A percentile compares a stretch with the other conserved stretches of the same genome.
phyloP scores from a whole-genome alignment of 176 grass and related monocot genomes.

The Saccharum spontaneum region DNA sequence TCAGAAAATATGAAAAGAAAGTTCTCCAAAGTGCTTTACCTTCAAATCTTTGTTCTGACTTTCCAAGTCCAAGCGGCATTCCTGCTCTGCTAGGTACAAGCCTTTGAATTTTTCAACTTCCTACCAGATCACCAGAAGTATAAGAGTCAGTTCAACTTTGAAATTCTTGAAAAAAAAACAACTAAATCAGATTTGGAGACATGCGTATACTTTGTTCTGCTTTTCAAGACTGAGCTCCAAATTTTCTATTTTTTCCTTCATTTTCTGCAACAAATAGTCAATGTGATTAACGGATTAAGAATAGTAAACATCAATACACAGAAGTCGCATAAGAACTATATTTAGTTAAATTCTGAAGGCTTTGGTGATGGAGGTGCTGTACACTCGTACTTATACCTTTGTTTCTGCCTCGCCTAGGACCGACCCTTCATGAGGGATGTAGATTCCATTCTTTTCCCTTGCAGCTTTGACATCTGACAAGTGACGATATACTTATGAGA shows the following conservation, averaged over 20 bases:
- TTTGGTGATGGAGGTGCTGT: not conserved
- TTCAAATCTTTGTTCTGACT: constrained; percentile 61
- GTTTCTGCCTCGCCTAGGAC: constrained; percentile 70
- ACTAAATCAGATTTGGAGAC: not conserved
- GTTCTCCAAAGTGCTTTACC: constrained; percentile 42
- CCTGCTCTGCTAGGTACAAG: constrained; percentile 58
- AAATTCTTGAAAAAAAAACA: not conserved
- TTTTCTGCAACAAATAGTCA: constrained; percentile 51
- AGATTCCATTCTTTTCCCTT: constrained; percentile 87
- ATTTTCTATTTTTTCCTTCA: constrained; percentile 57
- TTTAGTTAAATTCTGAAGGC: constrained; percentile 25
- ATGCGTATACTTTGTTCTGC: constrained; percentile 56
- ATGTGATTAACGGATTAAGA: constrained; percentile 14
- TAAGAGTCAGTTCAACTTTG: constrained; percentile 20
- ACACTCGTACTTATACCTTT: constrained; percentile 47
- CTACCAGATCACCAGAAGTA: constrained; percentile 47
- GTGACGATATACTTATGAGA: constrained; percentile 47
- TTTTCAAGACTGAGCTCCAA: constrained; percentile 58
- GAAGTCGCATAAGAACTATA: not conserved
- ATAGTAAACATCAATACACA: constrained; percentile 18
- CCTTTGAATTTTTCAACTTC: constrained; percentile 60
- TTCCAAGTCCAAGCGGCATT: constrained; percentile 60
- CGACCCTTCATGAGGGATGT: constrained; percentile 77
- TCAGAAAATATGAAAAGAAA: not conserved
- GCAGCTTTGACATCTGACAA: constrained; percentile 80